A percentile compares a stretch with the other conserved stretches of the same genome.
Evolutionary conservation across 768 basidiomycete genomes (phyloP).

Genomic region (Candolleomyces eurysporus): DNA sequence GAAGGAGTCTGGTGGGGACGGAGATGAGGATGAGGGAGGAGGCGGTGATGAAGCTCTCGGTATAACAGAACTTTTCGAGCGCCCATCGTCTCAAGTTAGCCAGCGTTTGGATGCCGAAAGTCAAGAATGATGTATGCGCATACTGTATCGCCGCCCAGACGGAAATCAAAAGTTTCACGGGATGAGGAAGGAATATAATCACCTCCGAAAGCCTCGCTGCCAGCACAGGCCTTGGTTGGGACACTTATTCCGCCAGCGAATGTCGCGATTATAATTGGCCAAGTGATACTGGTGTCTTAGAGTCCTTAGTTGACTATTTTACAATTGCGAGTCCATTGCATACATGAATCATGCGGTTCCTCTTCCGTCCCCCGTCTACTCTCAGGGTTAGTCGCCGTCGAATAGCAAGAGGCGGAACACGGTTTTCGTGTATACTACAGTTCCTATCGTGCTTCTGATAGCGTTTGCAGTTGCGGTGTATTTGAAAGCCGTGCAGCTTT

Average conservation of each 20-base stretch:
- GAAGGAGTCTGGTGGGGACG: too few relatives aligned
- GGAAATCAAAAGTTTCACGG: too few relatives aligned
- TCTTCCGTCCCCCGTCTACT: background rate
- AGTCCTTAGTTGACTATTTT: background rate
- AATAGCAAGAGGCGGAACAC: conserved; percentile 16
- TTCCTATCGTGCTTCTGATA: background rate
- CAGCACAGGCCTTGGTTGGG: too few relatives aligned
- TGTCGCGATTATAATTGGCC: background rate
- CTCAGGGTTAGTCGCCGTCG: conserved; percentile 56
- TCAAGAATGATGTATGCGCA: too few relatives aligned
- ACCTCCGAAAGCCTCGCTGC: too few relatives aligned
- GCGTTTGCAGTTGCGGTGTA: conserved; percentile 1
- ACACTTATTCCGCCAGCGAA: background rate
- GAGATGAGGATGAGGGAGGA: too few relatives aligned
- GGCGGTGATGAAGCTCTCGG: too few relatives aligned
- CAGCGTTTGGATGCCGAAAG: too few relatives aligned
- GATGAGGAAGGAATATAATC: too few relatives aligned
- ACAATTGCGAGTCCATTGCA: background rate
- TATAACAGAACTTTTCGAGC: too few relatives aligned
- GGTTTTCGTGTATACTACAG: background rate
- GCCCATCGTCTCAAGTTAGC: too few relatives aligned
- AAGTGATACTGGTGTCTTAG: background rate
- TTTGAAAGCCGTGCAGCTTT: background rate
- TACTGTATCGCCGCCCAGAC: too few relatives aligned
- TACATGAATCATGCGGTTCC: background rate